Evolutionary conservation across 2,329 filamentous ascomycete species (phyloP).

Genomic region (Colletotrichum falcatum): DNA sequence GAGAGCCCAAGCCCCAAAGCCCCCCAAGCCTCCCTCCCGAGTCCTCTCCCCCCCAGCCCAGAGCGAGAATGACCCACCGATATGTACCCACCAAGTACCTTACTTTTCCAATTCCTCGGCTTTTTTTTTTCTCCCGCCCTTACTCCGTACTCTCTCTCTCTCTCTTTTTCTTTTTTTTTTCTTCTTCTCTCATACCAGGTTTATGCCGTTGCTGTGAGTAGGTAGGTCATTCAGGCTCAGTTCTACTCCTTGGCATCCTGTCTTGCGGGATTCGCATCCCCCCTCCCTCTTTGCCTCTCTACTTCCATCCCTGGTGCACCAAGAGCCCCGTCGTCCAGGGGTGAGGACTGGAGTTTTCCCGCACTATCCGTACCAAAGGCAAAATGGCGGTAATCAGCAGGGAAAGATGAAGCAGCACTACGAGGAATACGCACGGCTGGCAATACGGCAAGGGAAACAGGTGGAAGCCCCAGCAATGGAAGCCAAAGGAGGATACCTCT

Average conservation of each 20-base stretch:
- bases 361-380: neutral
- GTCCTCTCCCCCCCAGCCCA: too few species aligned
- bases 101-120: neutral
- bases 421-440: neutral
- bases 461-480: conserved; percentile 8
- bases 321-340: neutral
- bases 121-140: neutral
- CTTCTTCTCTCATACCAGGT: neutral
- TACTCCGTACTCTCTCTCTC: neutral
- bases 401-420: neutral
- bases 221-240: neutral
- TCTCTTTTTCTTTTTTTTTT: neutral
- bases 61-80: neutral
- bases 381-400: neutral
- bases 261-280: conserved; percentile 19
- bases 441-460: conserved; percentile 6
- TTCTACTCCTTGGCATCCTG: conserved; percentile 12
- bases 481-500: neutral
- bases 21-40: neutral
- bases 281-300: neutral
- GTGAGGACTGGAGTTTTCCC: neutral
- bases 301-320: neutral
- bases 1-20: conserved; percentile 2
- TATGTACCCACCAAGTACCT: neutral
- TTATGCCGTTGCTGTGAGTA: neutral